Conservation (phyloP, 495 filamentous ascomycete species). For the Aspergillus heteromorphus region DNA sequence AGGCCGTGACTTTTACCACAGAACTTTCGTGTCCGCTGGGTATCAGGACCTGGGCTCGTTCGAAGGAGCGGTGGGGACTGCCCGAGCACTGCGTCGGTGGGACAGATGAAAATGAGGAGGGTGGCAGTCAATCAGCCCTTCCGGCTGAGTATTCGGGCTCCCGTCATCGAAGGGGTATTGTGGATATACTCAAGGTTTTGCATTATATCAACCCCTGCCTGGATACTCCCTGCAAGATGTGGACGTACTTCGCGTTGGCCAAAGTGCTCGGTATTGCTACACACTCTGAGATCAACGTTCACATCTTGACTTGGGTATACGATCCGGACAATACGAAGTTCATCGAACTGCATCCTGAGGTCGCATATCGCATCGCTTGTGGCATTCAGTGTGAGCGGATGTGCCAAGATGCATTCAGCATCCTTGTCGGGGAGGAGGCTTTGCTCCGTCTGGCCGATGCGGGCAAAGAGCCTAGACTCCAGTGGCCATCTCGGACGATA, state of each 20-base stretch:
- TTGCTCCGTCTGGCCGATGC: slow-evolving; percentile 25
- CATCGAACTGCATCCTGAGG: slow-evolving; percentile 44
- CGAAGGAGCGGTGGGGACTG: slow-evolving; percentile 42
- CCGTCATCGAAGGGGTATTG: slow-evolving; percentile 56
- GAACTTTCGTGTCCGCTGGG: slow-evolving; percentile 52
- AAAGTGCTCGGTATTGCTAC: slow-evolving; percentile 49
- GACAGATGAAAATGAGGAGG: slow-evolving; percentile 25
- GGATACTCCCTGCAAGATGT: slow-evolving; percentile 61
- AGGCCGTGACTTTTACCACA: slow-evolving; percentile 51
- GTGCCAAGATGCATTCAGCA: slow-evolving; percentile 41
- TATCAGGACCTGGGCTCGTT: slow-evolving; percentile 40
- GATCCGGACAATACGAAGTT: slow-evolving; percentile 36
- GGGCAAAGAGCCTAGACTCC: not conserved
- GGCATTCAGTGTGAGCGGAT: slow-evolving; percentile 34
- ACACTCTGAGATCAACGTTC: slow-evolving; percentile 25
- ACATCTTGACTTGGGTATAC: slow-evolving; percentile 45
- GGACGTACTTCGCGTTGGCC: slow-evolving; percentile 56
- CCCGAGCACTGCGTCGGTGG: slow-evolving; percentile 31
- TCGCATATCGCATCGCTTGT: slow-evolving; percentile 40
- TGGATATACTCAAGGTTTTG: slow-evolving; percentile 51
- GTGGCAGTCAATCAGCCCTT: slow-evolving; percentile 1
- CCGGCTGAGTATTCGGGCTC: slow-evolving; percentile 53
- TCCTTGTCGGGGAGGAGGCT: slow-evolving; percentile 45
- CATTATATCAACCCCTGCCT: slow-evolving; percentile 44
- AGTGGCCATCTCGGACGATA: slow-evolving; percentile 10